phyloP scores from a whole-genome alignment of 164 flowering plant genomes.

The Protea cynaroides region DNA sequence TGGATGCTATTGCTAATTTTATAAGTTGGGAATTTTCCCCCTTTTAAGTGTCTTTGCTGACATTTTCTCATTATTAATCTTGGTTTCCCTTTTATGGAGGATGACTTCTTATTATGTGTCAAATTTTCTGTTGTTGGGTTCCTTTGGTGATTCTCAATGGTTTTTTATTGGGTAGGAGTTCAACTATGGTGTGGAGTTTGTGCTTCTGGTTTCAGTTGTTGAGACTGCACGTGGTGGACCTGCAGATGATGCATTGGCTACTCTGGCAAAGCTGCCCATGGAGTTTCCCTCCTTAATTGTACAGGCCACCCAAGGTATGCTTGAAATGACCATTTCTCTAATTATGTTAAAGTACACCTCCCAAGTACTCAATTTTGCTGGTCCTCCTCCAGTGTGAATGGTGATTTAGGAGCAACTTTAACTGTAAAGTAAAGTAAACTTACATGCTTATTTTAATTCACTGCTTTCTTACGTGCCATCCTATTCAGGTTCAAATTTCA shows the following conservation, averaged over 20 bases:
- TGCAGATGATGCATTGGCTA: conserved; percentile 59
- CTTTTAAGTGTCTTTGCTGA: neutral
- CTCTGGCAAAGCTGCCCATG: conserved; percentile 36
- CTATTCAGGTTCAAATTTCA: conserved; percentile 74
- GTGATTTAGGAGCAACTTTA: no score
- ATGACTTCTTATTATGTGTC: no score
- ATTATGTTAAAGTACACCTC: no score
- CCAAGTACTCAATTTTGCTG: no score
- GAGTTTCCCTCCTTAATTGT: conserved; percentile 68
- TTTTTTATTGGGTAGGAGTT: conserved; percentile 53
- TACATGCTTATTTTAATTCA: no score
- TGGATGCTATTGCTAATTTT: neutral
- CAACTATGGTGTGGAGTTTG: conserved; percentile 73
- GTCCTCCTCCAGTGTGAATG: no score
- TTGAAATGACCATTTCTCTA: neutral
- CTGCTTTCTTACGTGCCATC: neutral
- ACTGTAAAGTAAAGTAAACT: no score
- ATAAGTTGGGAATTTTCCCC: neutral
- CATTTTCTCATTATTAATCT: neutral
- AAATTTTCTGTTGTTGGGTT: no score
- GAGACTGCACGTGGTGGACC: conserved; percentile 38
- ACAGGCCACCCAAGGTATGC: conserved; percentile 70
- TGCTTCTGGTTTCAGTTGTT: conserved; percentile 54
- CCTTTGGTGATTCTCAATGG: neutral
- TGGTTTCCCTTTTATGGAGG: neutral